Evolutionary conservation across 306 rosid genomes (phyloP).

Genomic region (Phaseolus lunatus): DNA sequence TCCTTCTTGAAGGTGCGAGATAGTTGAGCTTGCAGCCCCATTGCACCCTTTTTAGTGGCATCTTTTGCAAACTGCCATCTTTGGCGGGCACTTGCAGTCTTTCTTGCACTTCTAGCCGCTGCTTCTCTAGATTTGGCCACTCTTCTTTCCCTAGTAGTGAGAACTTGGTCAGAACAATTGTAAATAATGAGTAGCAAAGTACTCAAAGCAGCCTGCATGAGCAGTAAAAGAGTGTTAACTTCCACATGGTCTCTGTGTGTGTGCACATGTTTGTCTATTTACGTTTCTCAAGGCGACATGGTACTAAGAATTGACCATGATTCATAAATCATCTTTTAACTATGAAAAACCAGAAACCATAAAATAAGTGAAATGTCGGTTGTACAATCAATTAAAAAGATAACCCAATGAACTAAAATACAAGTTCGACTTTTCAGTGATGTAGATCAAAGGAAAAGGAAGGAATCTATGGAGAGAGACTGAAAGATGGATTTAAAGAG

Average conservation of each 20-base stretch:
- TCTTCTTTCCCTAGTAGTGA: constrained; percentile 85
- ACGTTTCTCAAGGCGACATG: constrained; percentile 2
- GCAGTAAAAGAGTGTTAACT: constrained; percentile 55
- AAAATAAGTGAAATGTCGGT: constrained; percentile 28
- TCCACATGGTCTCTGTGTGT: constrained; percentile 25
- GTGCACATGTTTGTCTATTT: neutral
- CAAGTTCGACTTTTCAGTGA: constrained; percentile 22
- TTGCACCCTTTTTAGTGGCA: constrained; percentile 81
- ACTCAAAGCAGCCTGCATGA: constrained; percentile 92
- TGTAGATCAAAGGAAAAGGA: constrained; percentile 8
- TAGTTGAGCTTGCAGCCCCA: constrained; percentile 84
- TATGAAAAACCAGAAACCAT: constrained; percentile 16
- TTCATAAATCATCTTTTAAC: constrained; percentile 18
- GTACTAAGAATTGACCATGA: constrained; percentile 28
- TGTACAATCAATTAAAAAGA: constrained; percentile 1
- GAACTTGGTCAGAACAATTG: constrained; percentile 97
- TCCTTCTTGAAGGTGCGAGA: constrained; percentile 71
- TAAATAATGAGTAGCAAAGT: constrained; percentile 90
- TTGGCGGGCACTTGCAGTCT: constrained; percentile 76
- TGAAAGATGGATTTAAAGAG: neutral
- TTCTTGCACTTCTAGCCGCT: constrained; percentile 88
- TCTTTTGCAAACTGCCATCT: constrained; percentile 85
- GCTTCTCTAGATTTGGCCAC: constrained; percentile 84
- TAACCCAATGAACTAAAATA: constrained; percentile 10
- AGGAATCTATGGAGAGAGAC: neutral